Conservation (phyloP, 2,329 filamentous ascomycete species). For the Hysterium pulicare region DNA sequence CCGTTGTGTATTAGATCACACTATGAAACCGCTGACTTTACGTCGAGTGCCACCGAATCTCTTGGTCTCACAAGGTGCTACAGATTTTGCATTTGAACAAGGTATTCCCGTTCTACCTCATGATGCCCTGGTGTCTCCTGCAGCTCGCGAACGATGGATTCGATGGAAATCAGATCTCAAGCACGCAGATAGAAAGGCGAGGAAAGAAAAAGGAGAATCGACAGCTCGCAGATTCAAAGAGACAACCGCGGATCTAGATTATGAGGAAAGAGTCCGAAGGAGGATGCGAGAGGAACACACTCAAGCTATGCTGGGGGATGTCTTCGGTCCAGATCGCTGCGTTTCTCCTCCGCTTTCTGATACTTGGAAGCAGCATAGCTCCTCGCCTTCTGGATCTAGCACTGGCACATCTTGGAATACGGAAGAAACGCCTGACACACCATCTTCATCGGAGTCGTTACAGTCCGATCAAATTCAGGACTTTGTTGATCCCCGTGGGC, state of each 20-base stretch:
- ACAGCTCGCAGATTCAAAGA: conserved; percentile 25
- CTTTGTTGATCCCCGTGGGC: conserved; percentile 3
- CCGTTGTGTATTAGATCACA: conserved; percentile 74
- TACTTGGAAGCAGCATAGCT: conserved; percentile 10
- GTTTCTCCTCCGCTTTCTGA: conserved; percentile 23
- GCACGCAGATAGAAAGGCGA: conserved; percentile 53
- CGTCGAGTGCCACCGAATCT: conserved; percentile 90
- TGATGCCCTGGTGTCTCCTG: conserved; percentile 74
- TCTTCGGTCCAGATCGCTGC: conserved; percentile 11
- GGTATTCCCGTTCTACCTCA: conserved; percentile 71
- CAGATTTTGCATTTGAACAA: conserved; percentile 77
- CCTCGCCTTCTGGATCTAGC: conserved; percentile 8
- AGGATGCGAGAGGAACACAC: conserved; percentile 38
- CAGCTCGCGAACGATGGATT: conserved; percentile 72
- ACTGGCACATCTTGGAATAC: conserved; percentile 14
- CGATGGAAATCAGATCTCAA: conserved; percentile 73
- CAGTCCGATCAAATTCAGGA: conserved; percentile 8
- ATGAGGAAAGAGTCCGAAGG: conserved; percentile 32
- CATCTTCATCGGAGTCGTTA: conserved; percentile 11
- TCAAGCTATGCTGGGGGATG: conserved; percentile 24
- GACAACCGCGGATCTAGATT: conserved; percentile 15
- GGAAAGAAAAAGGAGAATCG: conserved; percentile 11
- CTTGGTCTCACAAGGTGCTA: conserved; percentile 80
- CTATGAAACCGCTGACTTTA: conserved; percentile 73
- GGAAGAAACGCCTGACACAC: conserved; percentile 13